A percentile compares a stretch with the other conserved stretches of the same genome.
Evolutionary conservation across 768 basidiomycete genomes (phyloP).

Genomic region (Mycena rebaudengoi): DNA sequence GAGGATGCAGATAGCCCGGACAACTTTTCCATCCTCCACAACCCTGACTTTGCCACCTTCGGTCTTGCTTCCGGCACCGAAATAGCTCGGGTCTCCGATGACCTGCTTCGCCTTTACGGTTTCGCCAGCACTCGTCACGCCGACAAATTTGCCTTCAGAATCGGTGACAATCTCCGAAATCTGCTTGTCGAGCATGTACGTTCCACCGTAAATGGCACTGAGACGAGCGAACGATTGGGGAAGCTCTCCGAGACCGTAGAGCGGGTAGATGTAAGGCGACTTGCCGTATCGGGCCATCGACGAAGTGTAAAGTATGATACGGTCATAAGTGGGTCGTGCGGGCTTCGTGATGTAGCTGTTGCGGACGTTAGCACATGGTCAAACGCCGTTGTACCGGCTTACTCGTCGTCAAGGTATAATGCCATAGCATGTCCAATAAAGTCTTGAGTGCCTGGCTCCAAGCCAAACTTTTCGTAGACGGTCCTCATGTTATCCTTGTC

Average conservation of each 20-base stretch:
- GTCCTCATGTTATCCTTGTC: slow-evolving; percentile 93
- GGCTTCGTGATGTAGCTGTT: slow-evolving; percentile 90
- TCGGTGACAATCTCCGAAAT: slow-evolving; percentile 92
- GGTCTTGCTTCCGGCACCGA: slow-evolving; percentile 73
- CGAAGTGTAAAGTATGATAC: slow-evolving; percentile 96
- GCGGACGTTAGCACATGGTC: background rate
- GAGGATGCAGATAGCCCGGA: slow-evolving; percentile 96
- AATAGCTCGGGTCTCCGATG: slow-evolving; percentile 98
- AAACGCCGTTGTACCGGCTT: slow-evolving; percentile 49
- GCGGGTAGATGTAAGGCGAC: slow-evolving; percentile 99
- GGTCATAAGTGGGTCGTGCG: slow-evolving; percentile 90
- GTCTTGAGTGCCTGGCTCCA: slow-evolving; percentile 97
- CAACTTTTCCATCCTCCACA: slow-evolving; percentile 91
- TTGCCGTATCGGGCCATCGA: slow-evolving; percentile 99
- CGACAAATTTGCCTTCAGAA: slow-evolving; percentile 87
- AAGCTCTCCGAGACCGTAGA: slow-evolving; percentile 98
- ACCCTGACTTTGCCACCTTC: slow-evolving; percentile 86
- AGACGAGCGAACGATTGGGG: slow-evolving; percentile 98
- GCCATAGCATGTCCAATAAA: slow-evolving; percentile 99
- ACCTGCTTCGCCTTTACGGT: slow-evolving; percentile 97
- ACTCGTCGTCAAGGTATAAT: slow-evolving; percentile 97
- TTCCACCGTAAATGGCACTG: slow-evolving; percentile 98
- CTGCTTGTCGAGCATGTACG: slow-evolving; percentile 98
- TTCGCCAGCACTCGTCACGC: slow-evolving; percentile 89
- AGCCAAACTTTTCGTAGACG: slow-evolving; percentile 96